Evolutionary conservation across 73 alveolate species (phyloP).

Genomic region (Tetrahymena thermophila): DNA sequence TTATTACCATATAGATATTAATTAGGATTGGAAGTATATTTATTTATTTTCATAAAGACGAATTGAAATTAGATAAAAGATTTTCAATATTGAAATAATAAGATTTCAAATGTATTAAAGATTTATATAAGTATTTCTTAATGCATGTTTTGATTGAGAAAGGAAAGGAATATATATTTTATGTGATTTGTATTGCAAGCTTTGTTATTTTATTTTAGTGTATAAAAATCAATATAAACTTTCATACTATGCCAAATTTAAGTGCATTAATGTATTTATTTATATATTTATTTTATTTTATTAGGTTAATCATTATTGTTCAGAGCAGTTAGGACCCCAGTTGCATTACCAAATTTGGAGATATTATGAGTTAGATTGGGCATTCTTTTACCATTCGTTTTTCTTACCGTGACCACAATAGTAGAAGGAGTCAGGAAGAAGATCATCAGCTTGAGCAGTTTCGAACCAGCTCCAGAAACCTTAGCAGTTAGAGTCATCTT

Average conservation of each 20-base stretch:
- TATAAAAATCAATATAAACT: no score
- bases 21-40: no score
- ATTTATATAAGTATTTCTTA: no score
- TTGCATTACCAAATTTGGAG: not conserved
- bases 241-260: not conserved
- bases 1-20: no score
- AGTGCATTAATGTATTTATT: not conserved
- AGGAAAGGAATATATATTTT: no score
- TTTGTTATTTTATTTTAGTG: not conserved
- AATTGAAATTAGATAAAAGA: no score
- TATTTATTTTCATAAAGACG: no score
- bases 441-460: not conserved
- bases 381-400: not conserved
- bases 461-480: not conserved
- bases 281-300: not conserved
- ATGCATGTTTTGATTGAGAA: not conserved
- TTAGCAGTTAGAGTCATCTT: not conserved
- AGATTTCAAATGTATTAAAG: no score
- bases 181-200: no score
- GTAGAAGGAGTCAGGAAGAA: not conserved
- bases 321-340: not conserved
- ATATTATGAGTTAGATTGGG: not conserved
- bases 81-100: no score
- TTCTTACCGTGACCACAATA: not conserved
- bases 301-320: not conserved